phyloP scores from a whole-genome alignment of 768 basidiomycete genomes.

The Tylopilus cervinicoccineus region DNA sequence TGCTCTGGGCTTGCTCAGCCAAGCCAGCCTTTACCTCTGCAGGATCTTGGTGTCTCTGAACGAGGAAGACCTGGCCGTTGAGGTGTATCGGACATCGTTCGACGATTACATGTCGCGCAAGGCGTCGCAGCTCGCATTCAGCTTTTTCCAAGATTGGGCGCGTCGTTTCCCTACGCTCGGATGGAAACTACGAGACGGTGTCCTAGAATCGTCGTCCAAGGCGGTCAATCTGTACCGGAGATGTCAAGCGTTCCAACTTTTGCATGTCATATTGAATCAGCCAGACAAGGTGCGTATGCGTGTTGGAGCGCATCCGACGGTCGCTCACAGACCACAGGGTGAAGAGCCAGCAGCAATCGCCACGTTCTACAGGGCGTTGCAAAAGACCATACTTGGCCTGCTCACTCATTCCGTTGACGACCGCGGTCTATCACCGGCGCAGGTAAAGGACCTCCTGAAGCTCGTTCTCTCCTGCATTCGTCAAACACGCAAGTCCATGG shows the following conservation, averaged over 20 bases:
- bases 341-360: constrained; percentile 39
- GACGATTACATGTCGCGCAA: constrained; percentile 78
- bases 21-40: constrained; percentile 67
- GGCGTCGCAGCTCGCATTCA: constrained; percentile 64
- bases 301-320: neutral
- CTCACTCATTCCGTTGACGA: constrained; percentile 47
- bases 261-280: constrained; percentile 60
- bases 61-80: constrained; percentile 40
- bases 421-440: constrained; percentile 48
- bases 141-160: constrained; percentile 78
- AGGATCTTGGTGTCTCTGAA: constrained; percentile 42
- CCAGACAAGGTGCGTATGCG: constrained; percentile 18
- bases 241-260: constrained; percentile 68
- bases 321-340: constrained; percentile 25
- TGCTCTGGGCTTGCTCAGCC: constrained; percentile 58
- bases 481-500: constrained; percentile 49
- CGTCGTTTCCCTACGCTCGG: constrained; percentile 58
- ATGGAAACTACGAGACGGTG: constrained; percentile 58
- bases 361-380: constrained; percentile 46
- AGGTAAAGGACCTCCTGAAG: constrained; percentile 80
- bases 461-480: constrained; percentile 61
- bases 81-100: constrained; percentile 63
- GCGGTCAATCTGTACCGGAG: constrained; percentile 77
- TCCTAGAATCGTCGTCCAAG: constrained; percentile 53
- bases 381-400: constrained; percentile 44